These are phyloP conservation scores for Paspalum notatum DNA, from an alignment of 176 grass and related monocot species.

Conservation along the genomic window DNA sequence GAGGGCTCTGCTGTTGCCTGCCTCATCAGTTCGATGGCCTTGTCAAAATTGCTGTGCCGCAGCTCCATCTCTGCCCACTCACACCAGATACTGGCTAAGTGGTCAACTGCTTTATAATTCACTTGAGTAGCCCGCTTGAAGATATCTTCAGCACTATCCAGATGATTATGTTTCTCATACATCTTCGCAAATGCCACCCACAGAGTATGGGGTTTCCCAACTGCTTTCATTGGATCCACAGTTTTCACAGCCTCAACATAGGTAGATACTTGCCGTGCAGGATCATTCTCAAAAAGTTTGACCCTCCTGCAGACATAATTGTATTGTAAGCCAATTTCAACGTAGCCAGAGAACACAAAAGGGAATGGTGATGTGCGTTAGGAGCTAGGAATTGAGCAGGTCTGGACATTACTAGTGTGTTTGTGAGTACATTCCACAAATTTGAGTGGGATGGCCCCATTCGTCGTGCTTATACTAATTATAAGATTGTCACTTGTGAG, in stretches of 20 bases:
- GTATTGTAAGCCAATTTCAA: constrained; percentile 34
- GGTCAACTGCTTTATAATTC: constrained; percentile 72
- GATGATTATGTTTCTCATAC: constrained; percentile 79
- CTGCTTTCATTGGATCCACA: constrained; percentile 86
- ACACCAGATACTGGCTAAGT: constrained; percentile 83
- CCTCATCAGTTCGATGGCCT: constrained; percentile 80
- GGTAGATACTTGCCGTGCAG: constrained; percentile 64
- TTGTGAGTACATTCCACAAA: too few relatives aligned
- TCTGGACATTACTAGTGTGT: too few relatives aligned
- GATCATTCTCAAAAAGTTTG: constrained; percentile 81
- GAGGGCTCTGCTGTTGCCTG: constrained; percentile 78
- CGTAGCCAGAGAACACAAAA: constrained; percentile 9
- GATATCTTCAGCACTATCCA: constrained; percentile 81
- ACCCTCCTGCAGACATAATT: constrained; percentile 67
- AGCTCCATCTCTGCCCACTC: constrained; percentile 90
- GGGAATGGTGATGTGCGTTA: not conserved
- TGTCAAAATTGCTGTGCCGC: constrained; percentile 65
- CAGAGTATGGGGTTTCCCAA: constrained; percentile 82
- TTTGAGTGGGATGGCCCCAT: too few relatives aligned
- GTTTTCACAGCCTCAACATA: constrained; percentile 92
- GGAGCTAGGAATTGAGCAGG: too few relatives aligned
- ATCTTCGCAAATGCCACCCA: constrained; percentile 84
- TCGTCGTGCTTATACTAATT: too few relatives aligned
- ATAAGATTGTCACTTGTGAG: too few relatives aligned
- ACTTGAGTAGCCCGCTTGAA: constrained; percentile 76